Evolutionary conservation across 345 rosid species (phyloP).

Genomic region (Streptanthus diversifolius): DNA sequence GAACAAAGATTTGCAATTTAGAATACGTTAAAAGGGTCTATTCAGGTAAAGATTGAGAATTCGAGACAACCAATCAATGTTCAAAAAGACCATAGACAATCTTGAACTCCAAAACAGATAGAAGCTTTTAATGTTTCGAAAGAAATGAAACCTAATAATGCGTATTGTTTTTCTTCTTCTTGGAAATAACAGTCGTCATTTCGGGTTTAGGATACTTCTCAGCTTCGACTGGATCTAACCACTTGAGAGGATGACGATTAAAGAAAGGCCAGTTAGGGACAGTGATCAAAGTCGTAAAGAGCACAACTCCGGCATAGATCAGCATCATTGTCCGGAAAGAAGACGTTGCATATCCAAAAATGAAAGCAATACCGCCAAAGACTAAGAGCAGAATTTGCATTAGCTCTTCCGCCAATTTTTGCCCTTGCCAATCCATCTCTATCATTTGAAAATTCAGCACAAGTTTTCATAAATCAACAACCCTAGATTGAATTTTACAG

Average conservation of each 20-base stretch:
- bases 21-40: background rate
- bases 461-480: background rate
- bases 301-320: slow-evolving; percentile 59
- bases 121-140: background rate
- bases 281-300: slow-evolving; percentile 53
- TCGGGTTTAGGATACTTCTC: slow-evolving; percentile 77
- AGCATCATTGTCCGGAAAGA: slow-evolving; percentile 64
- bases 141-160: slow-evolving; percentile 23
- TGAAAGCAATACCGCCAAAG: slow-evolving; percentile 50
- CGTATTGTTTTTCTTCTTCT: slow-evolving; percentile 60
- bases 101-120: background rate
- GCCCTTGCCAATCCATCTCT: slow-evolving; percentile 93
- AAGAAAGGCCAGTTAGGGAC: slow-evolving; percentile 81
- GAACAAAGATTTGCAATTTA: background rate
- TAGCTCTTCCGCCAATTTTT: slow-evolving; percentile 71
- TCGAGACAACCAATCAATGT: background rate
- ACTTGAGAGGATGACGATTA: slow-evolving; percentile 60
- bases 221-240: slow-evolving; percentile 69
- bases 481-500: background rate
- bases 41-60: background rate
- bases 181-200: slow-evolving; percentile 20
- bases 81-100: background rate
- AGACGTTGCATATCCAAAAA: slow-evolving; percentile 46
- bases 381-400: slow-evolving; percentile 67
- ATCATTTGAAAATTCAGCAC: background rate